A percentile compares a stretch with the other conserved stretches of the same genome.
Evolutionary conservation across 1,139 yeast species (phyloP).

Genomic region (Hyphopichia buzzinii): DNA sequence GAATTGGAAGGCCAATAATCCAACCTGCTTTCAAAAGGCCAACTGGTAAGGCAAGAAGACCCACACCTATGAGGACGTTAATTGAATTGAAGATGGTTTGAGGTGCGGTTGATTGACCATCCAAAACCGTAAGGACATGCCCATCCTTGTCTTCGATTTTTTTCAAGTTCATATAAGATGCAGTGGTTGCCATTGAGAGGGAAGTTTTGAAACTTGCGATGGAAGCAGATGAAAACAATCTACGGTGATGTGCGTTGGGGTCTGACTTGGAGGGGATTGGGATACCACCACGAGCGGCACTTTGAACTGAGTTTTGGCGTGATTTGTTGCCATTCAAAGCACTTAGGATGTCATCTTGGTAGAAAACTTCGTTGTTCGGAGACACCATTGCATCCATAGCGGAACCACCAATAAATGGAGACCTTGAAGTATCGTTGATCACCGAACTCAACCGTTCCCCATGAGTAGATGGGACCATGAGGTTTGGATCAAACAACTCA

Average conservation of each 20-base stretch:
- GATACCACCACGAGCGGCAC: constrained; percentile 14
- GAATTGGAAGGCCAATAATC: constrained; percentile 39
- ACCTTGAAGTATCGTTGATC: constrained; percentile 28
- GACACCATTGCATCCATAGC: constrained; percentile 8
- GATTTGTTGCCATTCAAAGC: constrained; percentile 31
- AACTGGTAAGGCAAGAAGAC: constrained; percentile 48
- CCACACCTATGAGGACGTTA: constrained; percentile 49
- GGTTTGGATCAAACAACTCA: constrained; percentile 67
- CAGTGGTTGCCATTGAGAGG: constrained; percentile 41
- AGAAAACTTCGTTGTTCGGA: constrained; percentile 36
- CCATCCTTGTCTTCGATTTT: constrained; percentile 75
- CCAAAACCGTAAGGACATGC: constrained; percentile 66
- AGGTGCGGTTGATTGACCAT: constrained; percentile 70
- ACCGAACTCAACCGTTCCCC: constrained; percentile 68
- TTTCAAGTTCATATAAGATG: constrained; percentile 56
- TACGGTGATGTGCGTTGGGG: constrained; percentile 8
- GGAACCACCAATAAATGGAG: constrained; percentile 6
- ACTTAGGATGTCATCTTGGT: constrained; percentile 37
- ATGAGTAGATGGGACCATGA: constrained; percentile 62
- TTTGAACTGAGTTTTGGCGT: constrained; percentile 26
- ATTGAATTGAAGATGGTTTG: constrained; percentile 49
- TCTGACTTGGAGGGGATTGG: constrained; percentile 16
- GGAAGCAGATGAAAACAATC: constrained; percentile 29
- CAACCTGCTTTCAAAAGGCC: constrained; percentile 49
- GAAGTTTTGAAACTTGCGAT: constrained; percentile 37